Conservation (phyloP, 2,329 filamentous ascomycete genomes). For the Cryphonectria radicalis region DNA sequence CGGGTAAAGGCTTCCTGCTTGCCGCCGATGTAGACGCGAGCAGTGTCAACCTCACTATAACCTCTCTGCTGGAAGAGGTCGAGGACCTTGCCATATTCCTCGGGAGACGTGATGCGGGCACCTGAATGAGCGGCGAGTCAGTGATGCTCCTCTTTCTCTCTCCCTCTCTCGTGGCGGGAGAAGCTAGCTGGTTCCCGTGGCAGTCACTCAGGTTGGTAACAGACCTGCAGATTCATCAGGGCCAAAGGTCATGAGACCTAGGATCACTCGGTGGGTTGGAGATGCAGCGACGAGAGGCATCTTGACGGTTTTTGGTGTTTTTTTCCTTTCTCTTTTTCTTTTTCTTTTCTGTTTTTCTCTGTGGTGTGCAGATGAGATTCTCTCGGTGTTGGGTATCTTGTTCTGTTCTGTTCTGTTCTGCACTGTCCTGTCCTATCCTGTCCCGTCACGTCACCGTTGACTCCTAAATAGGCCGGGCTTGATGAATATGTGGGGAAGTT, state of each 20-base stretch:
- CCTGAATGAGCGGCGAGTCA: not conserved
- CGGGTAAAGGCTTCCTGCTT: slow-evolving; percentile 71
- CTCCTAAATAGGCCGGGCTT: too few species aligned
- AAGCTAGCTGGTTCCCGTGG: not conserved
- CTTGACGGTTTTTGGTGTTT: not conserved
- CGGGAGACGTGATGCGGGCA: slow-evolving; percentile 62
- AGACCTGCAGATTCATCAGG: slow-evolving; percentile 56
- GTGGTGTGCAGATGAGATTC: not conserved
- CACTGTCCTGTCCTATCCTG: not conserved
- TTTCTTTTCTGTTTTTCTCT: not conserved
- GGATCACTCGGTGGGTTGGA: slow-evolving; percentile 56
- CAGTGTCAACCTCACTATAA: slow-evolving; percentile 76
- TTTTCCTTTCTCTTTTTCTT: not conserved
- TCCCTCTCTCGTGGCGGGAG: not conserved
- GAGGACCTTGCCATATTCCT: slow-evolving; percentile 66
- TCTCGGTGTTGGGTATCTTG: not conserved
- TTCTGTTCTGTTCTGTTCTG: not conserved
- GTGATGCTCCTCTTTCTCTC: not conserved
- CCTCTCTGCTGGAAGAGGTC: slow-evolving; percentile 69
- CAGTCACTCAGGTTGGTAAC: not conserved
- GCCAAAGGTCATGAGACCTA: slow-evolving; percentile 75
- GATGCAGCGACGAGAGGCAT: slow-evolving; percentile 29
- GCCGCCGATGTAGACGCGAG: slow-evolving; percentile 68
- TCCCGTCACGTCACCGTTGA: not conserved
- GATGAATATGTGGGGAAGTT: not conserved